These are phyloP conservation scores for Peronospora destructor DNA, from an alignment of 352 stramenopile species.

Conservation along the genomic window DNA sequence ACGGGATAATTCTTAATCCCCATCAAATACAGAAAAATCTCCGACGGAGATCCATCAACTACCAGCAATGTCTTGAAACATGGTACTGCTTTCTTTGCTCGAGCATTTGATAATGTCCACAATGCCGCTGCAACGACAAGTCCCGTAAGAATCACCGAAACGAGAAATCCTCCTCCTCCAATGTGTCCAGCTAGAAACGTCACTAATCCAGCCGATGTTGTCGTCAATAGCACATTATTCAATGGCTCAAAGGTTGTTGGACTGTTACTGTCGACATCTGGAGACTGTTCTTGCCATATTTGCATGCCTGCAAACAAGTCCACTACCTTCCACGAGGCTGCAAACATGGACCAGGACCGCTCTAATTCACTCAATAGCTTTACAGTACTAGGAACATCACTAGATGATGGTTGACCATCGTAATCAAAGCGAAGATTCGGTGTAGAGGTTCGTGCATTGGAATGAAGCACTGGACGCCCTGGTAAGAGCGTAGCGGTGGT, in stretches of 20 bases:
- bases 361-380: conserved; percentile 71
- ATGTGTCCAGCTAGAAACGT: conserved; percentile 64
- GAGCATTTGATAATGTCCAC: conserved; percentile 47
- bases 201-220: conserved; percentile 41
- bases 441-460: conserved; percentile 2
- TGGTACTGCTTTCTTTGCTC: conserved; percentile 37
- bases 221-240: conserved; percentile 54
- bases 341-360: conserved; percentile 66
- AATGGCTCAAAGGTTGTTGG: conserved; percentile 33
- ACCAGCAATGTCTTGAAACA: conserved; percentile 65
- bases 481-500: conserved; percentile 5
- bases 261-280: neutral
- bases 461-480: conserved; percentile 4
- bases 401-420: conserved; percentile 6
- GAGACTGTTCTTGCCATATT: conserved; percentile 53
- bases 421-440: conserved; percentile 9
- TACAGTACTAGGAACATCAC: conserved; percentile 43
- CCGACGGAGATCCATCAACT: conserved; percentile 53
- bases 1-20: conserved; percentile 59
- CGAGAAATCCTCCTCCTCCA: conserved; percentile 45
- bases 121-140: conserved; percentile 38
- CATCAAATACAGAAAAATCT: conserved; percentile 75
- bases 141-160: conserved; percentile 44
- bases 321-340: conserved; percentile 53
- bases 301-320: conserved; percentile 64